Conservation (phyloP, 768 basidiomycete species). For the Amanita polypyramis region DNA sequence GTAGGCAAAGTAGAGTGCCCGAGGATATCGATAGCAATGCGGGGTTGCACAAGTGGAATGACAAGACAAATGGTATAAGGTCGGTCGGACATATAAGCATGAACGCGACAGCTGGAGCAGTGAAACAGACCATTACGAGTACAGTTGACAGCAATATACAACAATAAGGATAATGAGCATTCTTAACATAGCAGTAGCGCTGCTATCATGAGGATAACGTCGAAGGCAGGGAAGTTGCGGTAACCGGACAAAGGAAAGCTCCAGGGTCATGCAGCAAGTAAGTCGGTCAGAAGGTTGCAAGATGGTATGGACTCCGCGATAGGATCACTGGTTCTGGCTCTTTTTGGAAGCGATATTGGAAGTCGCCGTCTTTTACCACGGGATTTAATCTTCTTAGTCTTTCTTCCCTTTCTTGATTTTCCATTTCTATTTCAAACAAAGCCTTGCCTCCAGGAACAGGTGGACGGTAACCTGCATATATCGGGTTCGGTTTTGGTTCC, state of each 20-base stretch:
- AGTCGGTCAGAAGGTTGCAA: conserved; percentile 56
- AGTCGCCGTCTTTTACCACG: conserved; percentile 51
- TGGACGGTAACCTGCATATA: conserved; percentile 38
- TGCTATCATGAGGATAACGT: conserved; percentile 10
- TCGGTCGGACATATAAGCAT: conserved; percentile 11
- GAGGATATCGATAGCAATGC: conserved; percentile 12
- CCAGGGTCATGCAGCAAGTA: background rate
- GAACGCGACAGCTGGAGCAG: conserved; percentile 10
- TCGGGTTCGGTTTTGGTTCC: conserved; percentile 51
- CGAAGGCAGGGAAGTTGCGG: conserved; percentile 7
- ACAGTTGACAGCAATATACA: conserved; percentile 31
- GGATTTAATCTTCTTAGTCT: conserved; percentile 45
- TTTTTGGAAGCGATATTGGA: conserved; percentile 53
- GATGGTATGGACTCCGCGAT: conserved; percentile 34
- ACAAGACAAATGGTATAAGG: conserved; percentile 9
- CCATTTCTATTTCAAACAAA: conserved; percentile 59
- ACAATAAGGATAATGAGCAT: conserved; percentile 32
- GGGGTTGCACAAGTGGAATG: conserved; percentile 7
- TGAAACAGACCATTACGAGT: conserved; percentile 20
- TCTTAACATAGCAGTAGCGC: conserved; percentile 10
- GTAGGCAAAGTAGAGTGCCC: conserved; percentile 10
- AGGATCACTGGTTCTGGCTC: conserved; percentile 33
- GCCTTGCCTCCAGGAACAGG: conserved; percentile 59
- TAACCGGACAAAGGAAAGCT: background rate
- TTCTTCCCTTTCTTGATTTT: conserved; percentile 49